phyloP scores from a whole-genome alignment of 352 stramenopile genomes.

The Pilasporangium apinafurcum region DNA sequence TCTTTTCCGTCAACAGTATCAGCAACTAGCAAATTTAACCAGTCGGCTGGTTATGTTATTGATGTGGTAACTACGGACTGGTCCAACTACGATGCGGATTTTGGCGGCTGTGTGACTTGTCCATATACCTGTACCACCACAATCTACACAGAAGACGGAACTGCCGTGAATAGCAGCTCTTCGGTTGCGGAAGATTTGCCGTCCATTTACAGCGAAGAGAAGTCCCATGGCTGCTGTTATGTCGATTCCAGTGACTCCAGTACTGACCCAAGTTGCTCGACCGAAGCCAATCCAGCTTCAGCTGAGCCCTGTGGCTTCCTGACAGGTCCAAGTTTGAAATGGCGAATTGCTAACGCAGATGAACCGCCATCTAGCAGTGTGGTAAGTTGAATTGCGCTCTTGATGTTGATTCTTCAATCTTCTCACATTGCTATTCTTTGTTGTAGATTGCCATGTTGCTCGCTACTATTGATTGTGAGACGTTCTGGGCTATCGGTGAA shows the following conservation, averaged over 20 bases:
- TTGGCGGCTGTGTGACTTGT: conserved; percentile 72
- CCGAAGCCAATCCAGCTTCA: conserved; percentile 39
- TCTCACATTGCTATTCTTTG: neutral
- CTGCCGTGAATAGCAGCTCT: conserved; percentile 73
- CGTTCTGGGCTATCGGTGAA: conserved; percentile 76
- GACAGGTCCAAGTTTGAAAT: conserved; percentile 72
- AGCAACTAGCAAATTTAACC: conserved; percentile 65
- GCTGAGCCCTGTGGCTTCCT: conserved; percentile 76
- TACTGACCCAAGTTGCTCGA: conserved; percentile 45
- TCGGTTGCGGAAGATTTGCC: conserved; percentile 60
- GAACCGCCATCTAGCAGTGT: conserved; percentile 32
- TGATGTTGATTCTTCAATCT: too few species aligned
- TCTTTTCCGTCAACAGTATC: too few species aligned
- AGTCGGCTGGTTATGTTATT: conserved; percentile 58
- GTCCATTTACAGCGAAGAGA: conserved; percentile 54
- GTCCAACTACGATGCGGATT: conserved; percentile 72
- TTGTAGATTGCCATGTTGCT: conserved; percentile 56
- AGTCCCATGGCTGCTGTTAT: conserved; percentile 78
- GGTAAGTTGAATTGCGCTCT: conserved; percentile 1
- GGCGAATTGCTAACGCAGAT: conserved; percentile 60
- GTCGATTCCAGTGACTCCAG: conserved; percentile 23
- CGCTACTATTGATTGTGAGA: conserved; percentile 73
- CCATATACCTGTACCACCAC: conserved; percentile 79
- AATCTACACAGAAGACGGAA: conserved; percentile 56
- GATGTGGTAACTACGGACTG: conserved; percentile 60